Evolutionary conservation across 495 filamentous ascomycete genomes (phyloP).

Genomic region (Xylaria palmicola): DNA sequence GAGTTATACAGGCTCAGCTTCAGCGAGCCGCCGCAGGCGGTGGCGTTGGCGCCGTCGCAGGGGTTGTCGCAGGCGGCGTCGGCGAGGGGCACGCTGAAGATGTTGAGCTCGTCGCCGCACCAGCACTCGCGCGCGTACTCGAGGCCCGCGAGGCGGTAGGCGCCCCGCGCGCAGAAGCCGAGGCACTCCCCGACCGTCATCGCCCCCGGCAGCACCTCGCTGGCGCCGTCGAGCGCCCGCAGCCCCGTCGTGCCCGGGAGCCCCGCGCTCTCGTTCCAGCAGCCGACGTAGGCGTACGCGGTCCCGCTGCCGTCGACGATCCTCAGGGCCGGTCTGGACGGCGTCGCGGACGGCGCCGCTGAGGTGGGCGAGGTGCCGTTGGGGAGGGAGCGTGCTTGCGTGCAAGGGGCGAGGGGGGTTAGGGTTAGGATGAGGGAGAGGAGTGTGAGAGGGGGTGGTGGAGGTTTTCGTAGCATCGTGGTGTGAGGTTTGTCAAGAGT

Average conservation of each 20-base stretch:
- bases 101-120: conserved; percentile 40
- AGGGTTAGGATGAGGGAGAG: neutral
- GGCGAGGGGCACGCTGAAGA: conserved; percentile 29
- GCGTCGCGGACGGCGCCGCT: neutral
- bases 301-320: conserved; percentile 23
- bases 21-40: conserved; percentile 46
- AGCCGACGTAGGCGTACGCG: conserved; percentile 44
- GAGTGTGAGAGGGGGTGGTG: neutral
- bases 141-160: conserved; percentile 44
- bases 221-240: conserved; percentile 35
- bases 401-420: neutral
- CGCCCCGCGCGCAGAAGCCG: conserved; percentile 35
- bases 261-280: conserved; percentile 48
- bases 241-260: conserved; percentile 24
- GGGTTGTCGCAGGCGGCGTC: conserved; percentile 42
- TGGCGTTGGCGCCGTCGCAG: conserved; percentile 43
- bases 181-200: conserved; percentile 48
- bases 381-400: neutral
- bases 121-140: conserved; percentile 54
- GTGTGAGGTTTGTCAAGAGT: neutral
- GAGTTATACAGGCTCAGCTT: conserved; percentile 34
- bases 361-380: conserved; percentile 13
- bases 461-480: neutral
- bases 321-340: conserved; percentile 5
- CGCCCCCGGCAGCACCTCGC: conserved; percentile 23